Evolutionary conservation across 768 basidiomycete genomes (phyloP).

Genomic region (Kwoniella shandongensis): DNA sequence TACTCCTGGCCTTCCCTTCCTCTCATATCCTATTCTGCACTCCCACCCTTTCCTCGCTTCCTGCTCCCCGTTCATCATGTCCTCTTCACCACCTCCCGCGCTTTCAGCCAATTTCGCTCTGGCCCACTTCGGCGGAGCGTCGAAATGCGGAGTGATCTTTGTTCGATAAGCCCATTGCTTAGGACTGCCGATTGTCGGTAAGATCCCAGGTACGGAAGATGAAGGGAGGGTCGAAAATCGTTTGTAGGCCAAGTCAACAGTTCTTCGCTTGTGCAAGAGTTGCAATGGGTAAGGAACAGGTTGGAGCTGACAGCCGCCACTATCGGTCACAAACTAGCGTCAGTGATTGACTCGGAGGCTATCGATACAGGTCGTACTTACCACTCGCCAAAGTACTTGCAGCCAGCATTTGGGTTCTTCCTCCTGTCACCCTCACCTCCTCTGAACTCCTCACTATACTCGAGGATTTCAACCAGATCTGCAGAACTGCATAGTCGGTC

Average conservation of each 20-base stretch:
- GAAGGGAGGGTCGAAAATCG: conserved; percentile 57
- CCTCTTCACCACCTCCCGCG: conserved; percentile 19
- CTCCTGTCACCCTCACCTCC: conserved; percentile 60
- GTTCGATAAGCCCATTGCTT: conserved; percentile 89
- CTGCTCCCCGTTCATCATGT: conserved; percentile 21
- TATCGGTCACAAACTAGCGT: neutral
- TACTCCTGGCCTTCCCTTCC: conserved; percentile 68
- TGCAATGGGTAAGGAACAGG: conserved; percentile 83
- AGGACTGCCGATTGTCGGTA: conserved; percentile 79
- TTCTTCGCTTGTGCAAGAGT: conserved; percentile 68
- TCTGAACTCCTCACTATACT: conserved; percentile 38
- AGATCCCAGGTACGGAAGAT: conserved; percentile 64
- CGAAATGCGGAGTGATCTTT: conserved; percentile 96
- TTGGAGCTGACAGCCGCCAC: conserved; percentile 88
- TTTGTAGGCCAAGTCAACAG: conserved; percentile 40
- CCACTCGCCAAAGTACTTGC: conserved; percentile 85
- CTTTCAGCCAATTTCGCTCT: conserved; percentile 52
- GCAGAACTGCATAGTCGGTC: conserved; percentile 69
- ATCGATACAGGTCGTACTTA: conserved; percentile 45
- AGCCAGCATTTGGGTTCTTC: conserved; percentile 66
- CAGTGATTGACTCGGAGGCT: neutral
- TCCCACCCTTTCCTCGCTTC: conserved; percentile 56
- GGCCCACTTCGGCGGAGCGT: conserved; percentile 61
- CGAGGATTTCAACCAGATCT: conserved; percentile 56
- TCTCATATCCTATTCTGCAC: conserved; percentile 86